Evolutionary conservation across 768 basidiomycete genomes (phyloP).

Genomic region (Mycena rosella): DNA sequence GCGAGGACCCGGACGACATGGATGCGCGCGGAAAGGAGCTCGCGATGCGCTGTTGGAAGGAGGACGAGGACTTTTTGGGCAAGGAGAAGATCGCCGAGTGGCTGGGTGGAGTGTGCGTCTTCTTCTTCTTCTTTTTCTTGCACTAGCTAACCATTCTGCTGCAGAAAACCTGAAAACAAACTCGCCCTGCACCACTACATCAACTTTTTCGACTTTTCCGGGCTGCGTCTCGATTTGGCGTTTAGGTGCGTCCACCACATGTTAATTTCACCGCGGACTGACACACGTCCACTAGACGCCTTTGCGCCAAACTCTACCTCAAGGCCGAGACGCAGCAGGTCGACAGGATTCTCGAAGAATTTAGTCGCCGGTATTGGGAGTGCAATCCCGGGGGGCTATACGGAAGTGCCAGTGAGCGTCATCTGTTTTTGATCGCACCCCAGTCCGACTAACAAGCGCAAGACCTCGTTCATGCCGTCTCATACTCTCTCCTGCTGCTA

Average conservation of each 20-base stretch:
- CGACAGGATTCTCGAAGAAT: slow-evolving; percentile 94
- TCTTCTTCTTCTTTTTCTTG: slow-evolving; percentile 9
- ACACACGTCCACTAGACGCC: slow-evolving; percentile 61
- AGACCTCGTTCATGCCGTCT: slow-evolving; percentile 96
- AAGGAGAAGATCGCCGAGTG: slow-evolving; percentile 97
- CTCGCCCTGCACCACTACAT: slow-evolving; percentile 85
- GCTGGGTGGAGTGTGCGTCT: slow-evolving; percentile 90
- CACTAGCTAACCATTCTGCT: slow-evolving; percentile 14
- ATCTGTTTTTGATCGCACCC: not conserved
- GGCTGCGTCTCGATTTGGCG: slow-evolving; percentile 85
- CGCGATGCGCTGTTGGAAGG: slow-evolving; percentile 85
- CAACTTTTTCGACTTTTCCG: slow-evolving; percentile 89
- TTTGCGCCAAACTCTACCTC: slow-evolving; percentile 93
- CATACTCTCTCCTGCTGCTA: slow-evolving; percentile 92
- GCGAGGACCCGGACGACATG: slow-evolving; percentile 68
- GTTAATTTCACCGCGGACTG: not conserved
- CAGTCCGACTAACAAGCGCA: slow-evolving; percentile 16
- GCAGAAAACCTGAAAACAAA: slow-evolving; percentile 82
- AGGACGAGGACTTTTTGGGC: slow-evolving; percentile 86
- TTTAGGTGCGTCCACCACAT: slow-evolving; percentile 72
- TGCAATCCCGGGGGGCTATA: slow-evolving; percentile 88
- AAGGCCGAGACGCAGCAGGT: slow-evolving; percentile 99
- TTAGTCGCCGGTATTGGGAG: slow-evolving; percentile 91
- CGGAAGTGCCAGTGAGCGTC: slow-evolving; percentile 82
- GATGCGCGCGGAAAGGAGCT: slow-evolving; percentile 77